Base-by-base conservation (phyloP, 2,329 filamentous ascomycete genomes). In the Colletotrichum sp. region DNA sequence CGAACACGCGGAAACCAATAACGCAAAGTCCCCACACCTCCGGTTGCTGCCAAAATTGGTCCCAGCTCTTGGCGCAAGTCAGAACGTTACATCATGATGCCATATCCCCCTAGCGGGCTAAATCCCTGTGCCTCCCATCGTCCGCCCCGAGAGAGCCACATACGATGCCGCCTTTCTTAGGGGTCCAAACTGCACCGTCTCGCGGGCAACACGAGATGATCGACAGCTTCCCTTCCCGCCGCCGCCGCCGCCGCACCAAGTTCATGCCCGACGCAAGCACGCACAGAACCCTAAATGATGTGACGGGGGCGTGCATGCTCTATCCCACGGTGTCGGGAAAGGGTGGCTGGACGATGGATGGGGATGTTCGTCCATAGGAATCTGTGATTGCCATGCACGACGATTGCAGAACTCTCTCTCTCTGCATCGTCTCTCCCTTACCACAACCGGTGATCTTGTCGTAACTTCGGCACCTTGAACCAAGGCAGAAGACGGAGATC, bases 31-130 rank as follows among this genome's bases (percentile, higher is more conserved):
- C 10, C 10, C 57, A 16, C 57, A 57, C 13, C 32, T 34, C 34
- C 34, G 59, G 39, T 43, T 39, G 18, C 39, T 43, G 8, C 39
- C 39, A 43, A 43, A 15, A 28, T 48, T 32, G 39, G 39, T 43
- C 16, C 16, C 39, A 43, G 8, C 39, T 34, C 72, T 72, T 67
- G 69, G 72, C 68, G n/a, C 67, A 75, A 67, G 63, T 72, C 73
- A 72, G 72, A 75, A 72, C 69, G 69, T 72, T 75, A 63, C 72
- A 72, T 67, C 69, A 75, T 75, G 73, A 75, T 75, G 73, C 69
- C 73, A 75, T 75, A 12, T 30, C 60, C 32, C 32, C 64, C 60
- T 55, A 16, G 48, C 34, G 48, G 28, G 13, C 9, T n/a, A 32
- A 18, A 21, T 63, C 67, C 59, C 61, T 43, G 24, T 30, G 3